A percentile compares a stretch with the other conserved stretches of the same genome.
phyloP scores from a whole-genome alignment of 1,284 basidiomycete species.

The Melampsora allii-populina region DNA sequence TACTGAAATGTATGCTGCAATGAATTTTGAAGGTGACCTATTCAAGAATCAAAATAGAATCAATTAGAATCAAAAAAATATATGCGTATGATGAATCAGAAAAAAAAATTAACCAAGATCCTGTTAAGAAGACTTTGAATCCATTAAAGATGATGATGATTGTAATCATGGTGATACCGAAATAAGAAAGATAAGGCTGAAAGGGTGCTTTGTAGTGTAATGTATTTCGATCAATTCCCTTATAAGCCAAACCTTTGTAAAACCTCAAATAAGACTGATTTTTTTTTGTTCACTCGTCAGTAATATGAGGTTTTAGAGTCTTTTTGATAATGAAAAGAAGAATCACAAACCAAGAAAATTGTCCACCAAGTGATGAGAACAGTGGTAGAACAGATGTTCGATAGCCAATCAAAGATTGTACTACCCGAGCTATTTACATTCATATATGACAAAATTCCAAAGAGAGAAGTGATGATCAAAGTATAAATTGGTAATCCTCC shows the following conservation, averaged over 20 bases:
- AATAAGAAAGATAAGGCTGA: conserved; percentile 71
- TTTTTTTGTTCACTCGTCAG: conserved; percentile 54
- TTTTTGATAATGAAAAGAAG: conserved; percentile 1
- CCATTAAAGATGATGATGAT: conserved; percentile 66
- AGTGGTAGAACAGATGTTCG: conserved; percentile 8
- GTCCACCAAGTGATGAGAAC: conserved; percentile 47
- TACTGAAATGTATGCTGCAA: conserved; percentile 76
- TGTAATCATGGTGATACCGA: conserved; percentile 59
- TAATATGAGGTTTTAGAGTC: conserved; percentile 45
- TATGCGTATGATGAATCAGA: conserved; percentile 46
- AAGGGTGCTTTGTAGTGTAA: conserved; percentile 65
- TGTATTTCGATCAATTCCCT: conserved; percentile 64
- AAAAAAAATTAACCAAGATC: conserved; percentile 67
- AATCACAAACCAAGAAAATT: conserved; percentile 58
- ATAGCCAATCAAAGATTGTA: conserved; percentile 73
- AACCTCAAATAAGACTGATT: conserved; percentile 70
- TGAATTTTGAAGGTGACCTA: conserved; percentile 45
- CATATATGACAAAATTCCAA: conserved; percentile 71
- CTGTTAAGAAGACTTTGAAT: conserved; percentile 62
- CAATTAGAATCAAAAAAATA: conserved; percentile 44
- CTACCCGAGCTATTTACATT: conserved; percentile 61
- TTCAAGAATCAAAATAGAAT: neutral
- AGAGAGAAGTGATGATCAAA: conserved; percentile 64
- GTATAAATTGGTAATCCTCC: conserved; percentile 72
- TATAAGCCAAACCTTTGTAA: conserved; percentile 67